Percentiles rank a stretch among this genome's conserved stretches.
Evolutionary conservation across 768 basidiomycete species (phyloP).

Genomic region (Paxillus rubicundulus): DNA sequence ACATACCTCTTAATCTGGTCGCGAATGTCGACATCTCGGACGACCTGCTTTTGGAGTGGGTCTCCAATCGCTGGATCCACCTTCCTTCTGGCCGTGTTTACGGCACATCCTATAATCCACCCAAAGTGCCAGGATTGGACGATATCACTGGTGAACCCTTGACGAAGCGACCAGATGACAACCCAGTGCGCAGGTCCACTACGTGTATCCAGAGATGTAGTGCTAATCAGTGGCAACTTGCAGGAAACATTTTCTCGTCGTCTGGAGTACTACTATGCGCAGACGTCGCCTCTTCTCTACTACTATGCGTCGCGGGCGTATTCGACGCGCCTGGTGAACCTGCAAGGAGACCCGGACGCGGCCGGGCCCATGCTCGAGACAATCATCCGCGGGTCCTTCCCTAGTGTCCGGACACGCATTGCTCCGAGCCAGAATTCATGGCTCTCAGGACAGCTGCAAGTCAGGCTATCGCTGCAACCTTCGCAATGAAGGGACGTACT

Average conservation of each 20-base stretch:
- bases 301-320: constrained; percentile 54
- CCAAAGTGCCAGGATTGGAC: constrained; percentile 72
- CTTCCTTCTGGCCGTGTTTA: constrained; percentile 83
- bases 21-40: constrained; percentile 85
- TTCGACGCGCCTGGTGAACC: constrained; percentile 48
- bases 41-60: constrained; percentile 74
- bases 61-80: constrained; percentile 85
- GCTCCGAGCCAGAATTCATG: constrained; percentile 20
- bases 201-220: not conserved
- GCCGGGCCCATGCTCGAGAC: constrained; percentile 80
- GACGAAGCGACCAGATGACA: constrained; percentile 80
- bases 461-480: constrained; percentile 12
- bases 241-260: constrained; percentile 79
- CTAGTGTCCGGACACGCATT: constrained; percentile 49
- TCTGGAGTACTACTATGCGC: constrained; percentile 69
- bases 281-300: constrained; percentile 76
- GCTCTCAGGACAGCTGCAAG: constrained; percentile 13
- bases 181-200: constrained; percentile 54
- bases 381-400: constrained; percentile 53
- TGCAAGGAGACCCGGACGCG: constrained; percentile 71
- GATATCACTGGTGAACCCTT: constrained; percentile 84
- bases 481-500: not conserved
- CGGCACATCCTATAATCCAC: constrained; percentile 83
- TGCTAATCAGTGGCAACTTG: constrained; percentile 7
- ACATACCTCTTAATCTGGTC: constrained; percentile 68